Evolutionary conservation across 2,329 filamentous ascomycete species (phyloP), one percentile per base, ranked within the genome.

Genomic region (Tolypocladium nubicola): DNA sequence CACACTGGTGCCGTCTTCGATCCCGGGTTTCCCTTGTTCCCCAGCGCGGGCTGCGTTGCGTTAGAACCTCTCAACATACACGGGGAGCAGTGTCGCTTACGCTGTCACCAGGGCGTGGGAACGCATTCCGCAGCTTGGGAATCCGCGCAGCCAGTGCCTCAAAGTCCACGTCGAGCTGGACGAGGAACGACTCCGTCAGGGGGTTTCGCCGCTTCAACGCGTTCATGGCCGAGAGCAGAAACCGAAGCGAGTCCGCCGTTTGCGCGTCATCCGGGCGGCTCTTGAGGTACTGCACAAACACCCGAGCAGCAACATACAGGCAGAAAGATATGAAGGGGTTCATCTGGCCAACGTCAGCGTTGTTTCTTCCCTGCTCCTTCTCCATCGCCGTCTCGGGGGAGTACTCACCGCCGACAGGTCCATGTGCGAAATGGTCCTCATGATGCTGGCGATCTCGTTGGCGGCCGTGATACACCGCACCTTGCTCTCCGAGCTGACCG

Each of bases 271-370:
- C 87, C 0, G 92, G 90, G n/a, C 88, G 82, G 57, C 89, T 94
- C 72, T 96, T 97, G n/a, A 97, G 79, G 66, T 95, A 97, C 69
- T 97, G 93, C 9, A 97, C 87, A 67, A 97, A 97, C 0, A 97
- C 93, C 55, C 94, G 84, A 26, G 93, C 90, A 13, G 93, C 88
- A n/a, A 97, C 92, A 65, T 97, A 97, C 49, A 99, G 81, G 67
- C 91, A 96, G 72, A 97, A 97, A 0, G 90, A 91, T 65, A 96
- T 88, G 69, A 97, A 97, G 0, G 93, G 90, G 63, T 97, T 96
- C 83, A 96, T 90, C 90, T 97, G 60, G 14, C 62, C 45, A n/a
- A 45, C 5, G 39, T 30, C 21, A 41, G 39, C 30, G 2, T 45
- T 16, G 3, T 26, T 19, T 33, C 7, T n/a, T n/a, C 23, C 26